Evolutionary conservation across 352 stramenopile species (phyloP), one percentile per base, ranked within the genome.

Genomic region (Pythium aristosporum): DNA sequence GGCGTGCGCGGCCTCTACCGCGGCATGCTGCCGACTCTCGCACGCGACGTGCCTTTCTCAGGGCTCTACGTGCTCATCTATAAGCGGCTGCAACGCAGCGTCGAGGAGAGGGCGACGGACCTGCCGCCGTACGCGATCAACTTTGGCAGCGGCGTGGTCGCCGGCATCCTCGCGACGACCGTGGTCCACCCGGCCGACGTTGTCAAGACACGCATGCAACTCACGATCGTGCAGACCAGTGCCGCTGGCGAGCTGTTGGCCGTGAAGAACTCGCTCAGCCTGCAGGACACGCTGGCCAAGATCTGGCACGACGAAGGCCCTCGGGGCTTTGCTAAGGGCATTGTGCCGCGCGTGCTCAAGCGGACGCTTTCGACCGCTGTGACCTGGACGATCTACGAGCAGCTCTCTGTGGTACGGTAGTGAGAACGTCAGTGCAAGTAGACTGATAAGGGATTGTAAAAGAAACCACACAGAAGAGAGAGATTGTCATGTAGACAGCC

Each of bases 351-450:
- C 25, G 84, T 99, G 34, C 70, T 99, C 53, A 97, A 98, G 52
- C 96, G 98, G 60, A 98, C 97, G 42, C 94, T 98, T 32, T 96
- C 94, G n/a, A 98, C 98, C 5, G 98, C 97, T 18, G 97, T 99
- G 65, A 98, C 92, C 16, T 99, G 98, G 98, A 99, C 97, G 13
- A 98, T 98, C 51, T 99, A 99, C 80, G 97, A 99, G 83, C 79
- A 93, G 51, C 73, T 94, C 23, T 89, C 82, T 4, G 63, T 89
- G 41, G 47, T 62, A 49, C 73, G 73, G 51, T 90, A 85, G 57
- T 28, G 57, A 54, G 12, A 13, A 2, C 18, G 4, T 13, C 6
- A 39, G 34, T 30, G 32, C 23, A 37, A n/a, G 51, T 49, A 48
- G n/a, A 58, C 21, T 8, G 23, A 51, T 30, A 56, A 25, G 13